Conservation (phyloP, 331 rosid species). For the Stylosanthes scabra region DNA sequence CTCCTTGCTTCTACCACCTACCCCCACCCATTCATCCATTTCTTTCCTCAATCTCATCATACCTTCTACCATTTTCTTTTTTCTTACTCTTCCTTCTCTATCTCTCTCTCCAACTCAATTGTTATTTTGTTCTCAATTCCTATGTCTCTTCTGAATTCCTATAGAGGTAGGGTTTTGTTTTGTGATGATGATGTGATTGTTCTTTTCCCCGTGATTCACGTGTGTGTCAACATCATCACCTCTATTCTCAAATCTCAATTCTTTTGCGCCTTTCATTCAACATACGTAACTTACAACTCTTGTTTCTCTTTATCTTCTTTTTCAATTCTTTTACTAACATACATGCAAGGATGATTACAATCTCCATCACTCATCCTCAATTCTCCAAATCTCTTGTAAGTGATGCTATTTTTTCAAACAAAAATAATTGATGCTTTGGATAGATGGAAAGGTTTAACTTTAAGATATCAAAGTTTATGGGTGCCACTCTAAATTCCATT, state of each 20-base stretch:
- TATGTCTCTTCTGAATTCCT: background rate
- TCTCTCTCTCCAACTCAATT: background rate
- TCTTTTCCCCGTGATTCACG: background rate
- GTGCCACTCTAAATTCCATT: constrained; percentile 58
- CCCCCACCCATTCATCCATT: background rate
- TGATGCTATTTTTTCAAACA: background rate
- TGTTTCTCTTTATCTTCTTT: background rate
- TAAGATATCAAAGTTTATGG: constrained; percentile 45
- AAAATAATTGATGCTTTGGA: constrained; percentile 14
- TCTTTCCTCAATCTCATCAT: background rate
- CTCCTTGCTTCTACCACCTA: background rate
- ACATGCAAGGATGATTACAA: constrained; percentile 1
- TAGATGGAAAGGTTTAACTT: constrained; percentile 41
- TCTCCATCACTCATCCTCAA: background rate
- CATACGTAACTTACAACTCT: constrained; percentile 5
- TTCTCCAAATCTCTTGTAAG: constrained; percentile 24
- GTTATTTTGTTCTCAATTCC: background rate
- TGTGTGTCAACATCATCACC: constrained; percentile 8
- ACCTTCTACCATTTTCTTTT: background rate
- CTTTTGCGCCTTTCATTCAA: background rate
- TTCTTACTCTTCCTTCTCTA: background rate
- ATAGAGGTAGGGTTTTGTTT: background rate
- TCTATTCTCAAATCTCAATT: background rate
- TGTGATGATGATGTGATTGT: background rate
- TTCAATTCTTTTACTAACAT: background rate